Evolutionary conservation across 495 filamentous ascomycete genomes (phyloP).

Genomic region (Saxispiralis lemnorum): DNA sequence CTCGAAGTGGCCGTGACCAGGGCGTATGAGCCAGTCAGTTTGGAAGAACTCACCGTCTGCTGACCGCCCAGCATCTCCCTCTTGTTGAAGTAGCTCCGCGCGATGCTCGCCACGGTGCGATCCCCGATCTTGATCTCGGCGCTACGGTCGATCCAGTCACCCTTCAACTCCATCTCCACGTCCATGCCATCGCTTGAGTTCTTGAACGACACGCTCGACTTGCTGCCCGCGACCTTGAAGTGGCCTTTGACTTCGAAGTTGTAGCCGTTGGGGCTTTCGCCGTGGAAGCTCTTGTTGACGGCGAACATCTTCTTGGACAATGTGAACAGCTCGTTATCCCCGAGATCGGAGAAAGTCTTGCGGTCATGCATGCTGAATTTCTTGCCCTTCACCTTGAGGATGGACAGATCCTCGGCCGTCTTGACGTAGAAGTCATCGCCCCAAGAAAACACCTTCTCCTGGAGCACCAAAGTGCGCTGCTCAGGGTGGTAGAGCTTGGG

Average conservation of each 20-base stretch:
- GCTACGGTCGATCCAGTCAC: constrained; percentile 10
- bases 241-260: constrained; percentile 13
- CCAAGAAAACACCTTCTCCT: constrained; percentile 11
- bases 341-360: constrained; percentile 9
- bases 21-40: not conserved
- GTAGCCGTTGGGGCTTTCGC: constrained; percentile 1
- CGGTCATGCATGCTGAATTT: constrained; percentile 1
- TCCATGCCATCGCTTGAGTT: constrained; percentile 8
- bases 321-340: constrained; percentile 12
- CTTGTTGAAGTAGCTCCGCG: constrained; percentile 10
- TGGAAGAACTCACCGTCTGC: constrained; percentile 11
- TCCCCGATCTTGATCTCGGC: constrained; percentile 6
- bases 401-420: constrained; percentile 7
- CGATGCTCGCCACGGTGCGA: constrained; percentile 6
- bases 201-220: constrained; percentile 6
- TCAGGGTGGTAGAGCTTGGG: constrained; percentile 8
- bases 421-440: constrained; percentile 14
- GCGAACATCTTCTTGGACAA: constrained; percentile 13
- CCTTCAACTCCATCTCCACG: constrained; percentile 12
- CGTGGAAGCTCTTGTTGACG: constrained; percentile 10
- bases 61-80: constrained; percentile 9
- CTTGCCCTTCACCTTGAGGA: constrained; percentile 12
- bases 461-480: constrained; percentile 9
- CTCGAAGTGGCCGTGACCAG: too few relatives aligned
- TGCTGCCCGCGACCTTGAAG: constrained; percentile 8